Conservation (phyloP, 331 rosid genomes). For the Quercus tomentella region DNA sequence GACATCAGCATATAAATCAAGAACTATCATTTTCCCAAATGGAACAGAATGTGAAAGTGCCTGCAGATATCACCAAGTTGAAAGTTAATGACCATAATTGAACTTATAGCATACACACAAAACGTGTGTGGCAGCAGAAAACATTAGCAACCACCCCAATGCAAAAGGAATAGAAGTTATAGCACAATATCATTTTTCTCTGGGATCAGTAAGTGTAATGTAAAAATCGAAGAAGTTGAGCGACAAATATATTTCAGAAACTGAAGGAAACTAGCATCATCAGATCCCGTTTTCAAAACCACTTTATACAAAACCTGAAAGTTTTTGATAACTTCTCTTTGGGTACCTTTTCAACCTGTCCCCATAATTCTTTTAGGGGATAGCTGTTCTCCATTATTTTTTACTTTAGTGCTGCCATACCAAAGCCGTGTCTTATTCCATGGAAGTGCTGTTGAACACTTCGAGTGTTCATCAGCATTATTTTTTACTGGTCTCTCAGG, state of each 20-base stretch:
- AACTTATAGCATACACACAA: background rate
- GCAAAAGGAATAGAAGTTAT: background rate
- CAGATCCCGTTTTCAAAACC: background rate
- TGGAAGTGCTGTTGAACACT: background rate
- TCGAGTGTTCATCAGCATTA: background rate
- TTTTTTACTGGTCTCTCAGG: background rate
- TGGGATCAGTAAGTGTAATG: background rate
- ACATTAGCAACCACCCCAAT: background rate
- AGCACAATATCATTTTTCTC: background rate
- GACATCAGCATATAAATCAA: constrained; percentile 96
- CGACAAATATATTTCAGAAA: background rate
- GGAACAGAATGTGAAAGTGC: constrained; percentile 95
- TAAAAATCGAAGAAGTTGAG: background rate
- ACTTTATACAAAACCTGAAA: background rate
- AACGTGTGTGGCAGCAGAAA: background rate
- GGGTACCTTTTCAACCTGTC: background rate
- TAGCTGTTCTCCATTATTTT: background rate
- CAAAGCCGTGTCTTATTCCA: background rate
- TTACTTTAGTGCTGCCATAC: background rate
- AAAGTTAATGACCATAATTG: background rate
- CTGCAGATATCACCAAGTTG: constrained; percentile 40
- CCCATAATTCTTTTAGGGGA: background rate
- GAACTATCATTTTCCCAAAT: constrained; percentile 90
- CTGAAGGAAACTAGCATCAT: background rate
- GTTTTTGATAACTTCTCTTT: background rate